Base-by-base conservation (phyloP, 148 eudicot species). In the Talinum fruticosum region DNA sequence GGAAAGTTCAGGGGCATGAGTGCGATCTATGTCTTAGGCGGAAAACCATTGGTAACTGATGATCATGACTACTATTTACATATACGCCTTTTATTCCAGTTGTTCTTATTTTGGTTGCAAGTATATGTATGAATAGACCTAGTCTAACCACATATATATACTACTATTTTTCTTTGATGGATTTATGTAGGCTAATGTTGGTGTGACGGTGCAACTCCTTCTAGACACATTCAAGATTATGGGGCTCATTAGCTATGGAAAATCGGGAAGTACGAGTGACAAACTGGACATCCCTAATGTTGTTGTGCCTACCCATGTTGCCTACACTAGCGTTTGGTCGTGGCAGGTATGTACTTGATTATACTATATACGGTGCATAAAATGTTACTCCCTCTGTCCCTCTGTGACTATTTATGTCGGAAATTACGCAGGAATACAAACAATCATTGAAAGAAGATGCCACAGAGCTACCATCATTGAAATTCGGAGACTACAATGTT, bases 401-500 rank as follows among this genome's bases (percentile, higher is more conserved):
- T n/a, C n/a, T n/a, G n/a, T n/a, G n/a, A n/a, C n/a, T n/a, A n/a
- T n/a, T n/a, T n/a, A n/a, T n/a, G n/a, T n/a, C n/a, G n/a, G n/a
- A n/a, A n/a, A n/a, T n/a, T n/a, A n/a, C n/a, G n/a, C 53, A 75
- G 78, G 19, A 37, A 18, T 62, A 62, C 15, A 51, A 37, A 61
- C 30, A 21, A 6, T 1, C 35, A 37, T 0, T 36, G 2, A 24
- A 64, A 26, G 35, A 16, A 34, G 6, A 19, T 54, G 6, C 8
- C 24, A 47, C 14, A 12, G 67, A 19, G 3, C 32, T 62, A 1
- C 69, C 78, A 38, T 34, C 79, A 47, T 24, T 76, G 64, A 67
- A 30, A 66, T 1, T 76, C 2, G 79, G 79, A 47, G 72, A 76
- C 19, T 76, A 76, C 47, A 76, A 76, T 29, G 44, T 76, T 33